Base-by-base conservation (phyloP, 257 asterid species). In the Lycium barbarum region DNA sequence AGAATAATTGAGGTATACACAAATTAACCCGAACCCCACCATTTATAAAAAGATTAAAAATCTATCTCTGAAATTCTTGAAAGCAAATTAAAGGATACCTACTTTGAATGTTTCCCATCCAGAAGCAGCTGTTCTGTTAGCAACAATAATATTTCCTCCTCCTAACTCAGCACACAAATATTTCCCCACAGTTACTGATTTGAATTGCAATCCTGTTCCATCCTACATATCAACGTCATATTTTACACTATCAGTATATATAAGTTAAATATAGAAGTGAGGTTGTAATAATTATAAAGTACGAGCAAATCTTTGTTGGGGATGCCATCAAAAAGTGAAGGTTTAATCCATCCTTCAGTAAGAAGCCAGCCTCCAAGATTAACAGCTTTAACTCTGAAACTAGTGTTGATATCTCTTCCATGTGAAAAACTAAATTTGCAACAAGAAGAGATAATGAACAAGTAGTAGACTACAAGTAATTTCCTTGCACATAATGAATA, bases 71-170 rank as follows among this genome's bases (percentile, higher is more conserved):
- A 20, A 61, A 61, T 61, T n/a, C 5, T n/a, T 61, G 68, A 20
- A 61, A 35, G 4, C 13, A 68, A 45, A 33, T 35, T 79, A 22
- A 55, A 8, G n/a, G 40, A 2, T 22, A 61, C 87, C 0, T 89
- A 92, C 98, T 6, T 72, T 87, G 78, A 95, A 93, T 35, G 98
- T 92, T 84, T 94, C 98, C 98, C 98, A 95, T 9, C 93, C 96
- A 2, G 97, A 94, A 70, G 97, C 93, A 72, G 81, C 13, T 22
- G 91, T 83, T 87, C 94, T 84, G 76, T 95, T 95, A 0, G 96
- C 98, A 73, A 92, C 96, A 58, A 93, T 49, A 33, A 87, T 89
- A 1, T 85, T 66, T 63, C 98, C 98, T 84, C 98, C 98, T 35
- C 98, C 98, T 7, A 22, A 65, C 80, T 95, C 96, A 2, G 98